Base-by-base conservation (phyloP, 345 rosid species). In the Cardamine occulta region DNA sequence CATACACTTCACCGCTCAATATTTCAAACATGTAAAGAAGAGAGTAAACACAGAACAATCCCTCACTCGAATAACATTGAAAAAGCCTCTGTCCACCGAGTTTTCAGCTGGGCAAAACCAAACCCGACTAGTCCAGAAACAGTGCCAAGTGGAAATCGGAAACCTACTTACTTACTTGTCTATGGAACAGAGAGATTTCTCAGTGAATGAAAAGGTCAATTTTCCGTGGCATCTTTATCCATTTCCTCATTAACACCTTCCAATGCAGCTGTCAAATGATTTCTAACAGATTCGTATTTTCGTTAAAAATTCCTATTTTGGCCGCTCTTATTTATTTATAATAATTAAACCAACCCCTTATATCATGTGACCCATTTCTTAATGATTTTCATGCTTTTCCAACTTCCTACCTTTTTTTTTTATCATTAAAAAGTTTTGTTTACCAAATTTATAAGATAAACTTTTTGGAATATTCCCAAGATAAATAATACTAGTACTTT, bases 361-460 rank as follows among this genome's bases (percentile, higher is more conserved):
- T 26, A 55, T 77, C 80, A 77, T 66, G 75, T 77, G 75, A 75
- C 64, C 56, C 6, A 42, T 42, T 44, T 34, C 40, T 77, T 56
- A 11, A 44, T 19, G 34, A 44, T 45, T 76, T 56, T 55, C 66
- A 34, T 55, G 32, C 59, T 70, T 76, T 76, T 18, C 57, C 26
- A 53, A 23, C 58, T 8, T 13, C 61, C 39, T 37, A 75, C 29
- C 7, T 76, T 68, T 29, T 29, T 66, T 48, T 47, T 4, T 31
- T 34, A 35, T 53, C n/a, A 51, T 53, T 11, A 19, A 34, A 10
- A 54, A 6, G 0, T 40, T 39, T 68, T 37, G n/a, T 53, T 37
- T 8, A 28, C 12, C 11, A 23, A 18, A 37, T 61, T 58, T 26
- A 29, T 60, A 67, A 60, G 2, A 51, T 31, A 23, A 61, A 1